Percentiles rank a stretch among this genome's conserved stretches.
Conservation (phyloP, 2,329 filamentous ascomycete species). For the Epichloe brachyelytri region DNA sequence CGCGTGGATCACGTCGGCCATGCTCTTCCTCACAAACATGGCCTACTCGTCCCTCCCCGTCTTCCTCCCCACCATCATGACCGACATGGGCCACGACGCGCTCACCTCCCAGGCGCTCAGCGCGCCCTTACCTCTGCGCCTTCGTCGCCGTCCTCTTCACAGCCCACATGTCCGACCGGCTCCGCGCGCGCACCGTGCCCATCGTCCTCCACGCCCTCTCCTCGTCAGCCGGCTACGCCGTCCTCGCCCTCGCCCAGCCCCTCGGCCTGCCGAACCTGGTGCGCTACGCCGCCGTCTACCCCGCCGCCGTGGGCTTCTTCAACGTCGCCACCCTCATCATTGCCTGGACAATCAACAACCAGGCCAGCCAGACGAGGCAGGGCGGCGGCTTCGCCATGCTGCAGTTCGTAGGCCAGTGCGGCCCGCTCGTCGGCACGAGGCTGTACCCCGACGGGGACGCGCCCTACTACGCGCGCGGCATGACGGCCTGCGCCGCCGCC, state of each 20-base stretch:
- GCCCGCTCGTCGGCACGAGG: conserved; percentile 56
- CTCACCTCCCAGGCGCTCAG: conserved; percentile 63
- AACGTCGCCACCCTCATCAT: conserved; percentile 73
- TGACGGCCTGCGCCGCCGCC: conserved; percentile 47
- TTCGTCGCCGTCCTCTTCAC: conserved; percentile 62
- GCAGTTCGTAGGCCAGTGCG: conserved; percentile 71
- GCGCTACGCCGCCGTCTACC: conserved; percentile 66
- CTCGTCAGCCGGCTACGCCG: conserved; percentile 46
- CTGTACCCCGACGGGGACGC: conserved; percentile 48
- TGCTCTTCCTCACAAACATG: conserved; percentile 82
- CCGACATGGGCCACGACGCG: conserved; percentile 59
- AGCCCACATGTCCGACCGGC: conserved; percentile 57
- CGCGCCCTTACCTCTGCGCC: conserved; percentile 67
- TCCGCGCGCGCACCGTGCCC: conserved; percentile 48
- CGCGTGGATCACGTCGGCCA: conserved; percentile 58
- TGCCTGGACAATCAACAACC: conserved; percentile 83
- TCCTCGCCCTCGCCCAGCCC: conserved; percentile 46
- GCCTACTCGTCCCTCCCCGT: conserved; percentile 80
- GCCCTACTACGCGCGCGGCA: conserved; percentile 50
- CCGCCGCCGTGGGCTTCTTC: conserved; percentile 71
- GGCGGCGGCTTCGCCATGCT: conserved; percentile 69
- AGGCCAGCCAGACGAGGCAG: conserved; percentile 52
- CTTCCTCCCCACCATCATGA: conserved; percentile 71
- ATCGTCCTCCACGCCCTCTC: conserved; percentile 57
- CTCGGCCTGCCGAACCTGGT: conserved; percentile 30